These are phyloP conservation scores for Beauveria sp. DNA, from an alignment of 2,329 filamentous ascomycete genomes.

Conservation along the genomic window DNA sequence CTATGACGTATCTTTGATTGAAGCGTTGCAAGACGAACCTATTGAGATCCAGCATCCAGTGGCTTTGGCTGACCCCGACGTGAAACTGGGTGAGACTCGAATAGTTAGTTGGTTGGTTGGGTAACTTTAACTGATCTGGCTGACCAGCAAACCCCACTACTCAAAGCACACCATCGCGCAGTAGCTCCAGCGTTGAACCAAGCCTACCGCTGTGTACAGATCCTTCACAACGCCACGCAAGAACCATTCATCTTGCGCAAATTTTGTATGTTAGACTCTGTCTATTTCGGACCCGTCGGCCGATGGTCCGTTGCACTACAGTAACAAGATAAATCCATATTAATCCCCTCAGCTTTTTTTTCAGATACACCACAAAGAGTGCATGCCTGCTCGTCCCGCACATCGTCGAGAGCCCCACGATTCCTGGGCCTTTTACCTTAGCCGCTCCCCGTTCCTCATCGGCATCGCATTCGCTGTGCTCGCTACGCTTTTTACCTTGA, in stretches of 20 bases:
- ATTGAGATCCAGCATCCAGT: too few species aligned
- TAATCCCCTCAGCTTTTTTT: not conserved
- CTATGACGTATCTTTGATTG: not conserved
- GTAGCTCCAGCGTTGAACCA: not conserved
- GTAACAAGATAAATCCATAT: not conserved
- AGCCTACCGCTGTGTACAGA: not conserved
- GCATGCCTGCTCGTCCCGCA: not conserved
- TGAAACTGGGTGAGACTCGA: not conserved
- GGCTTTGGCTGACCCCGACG: not conserved
- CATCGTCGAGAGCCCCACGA: constrained; percentile 2
- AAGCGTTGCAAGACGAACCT: too few species aligned
- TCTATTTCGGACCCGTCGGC: not conserved
- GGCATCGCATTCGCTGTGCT: not conserved
- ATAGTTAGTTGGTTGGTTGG: too few species aligned
- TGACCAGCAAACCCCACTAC: not conserved
- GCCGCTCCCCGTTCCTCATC: not conserved
- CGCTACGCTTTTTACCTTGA: not conserved
- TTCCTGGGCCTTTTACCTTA: not conserved
- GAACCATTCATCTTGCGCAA: not conserved
- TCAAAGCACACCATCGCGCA: not conserved
- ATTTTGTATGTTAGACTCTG: not conserved
- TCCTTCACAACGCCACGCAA: not conserved
- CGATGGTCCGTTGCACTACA: constrained; percentile 3
- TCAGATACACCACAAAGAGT: not conserved
- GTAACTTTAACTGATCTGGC: too few species aligned